Conservation (phyloP, 768 basidiomycete species). For the Lactarius trivialis region DNA sequence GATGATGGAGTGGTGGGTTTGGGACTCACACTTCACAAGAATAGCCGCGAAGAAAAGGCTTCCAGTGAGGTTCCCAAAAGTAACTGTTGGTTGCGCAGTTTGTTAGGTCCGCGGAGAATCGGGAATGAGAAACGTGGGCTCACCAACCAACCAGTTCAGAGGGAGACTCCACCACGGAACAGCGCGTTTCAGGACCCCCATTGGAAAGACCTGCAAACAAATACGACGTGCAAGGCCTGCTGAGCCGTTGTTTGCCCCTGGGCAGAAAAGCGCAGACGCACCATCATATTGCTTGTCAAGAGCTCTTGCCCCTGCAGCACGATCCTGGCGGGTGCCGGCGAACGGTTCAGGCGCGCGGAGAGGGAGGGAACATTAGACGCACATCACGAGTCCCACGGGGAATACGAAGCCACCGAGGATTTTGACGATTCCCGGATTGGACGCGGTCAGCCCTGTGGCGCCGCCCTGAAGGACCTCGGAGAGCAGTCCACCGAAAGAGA, state of each 20-base stretch:
- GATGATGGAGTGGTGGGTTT: neutral
- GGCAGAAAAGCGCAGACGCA: constrained; percentile 24
- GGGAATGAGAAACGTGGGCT: constrained; percentile 6
- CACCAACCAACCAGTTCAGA: constrained; percentile 65
- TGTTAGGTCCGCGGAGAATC: neutral
- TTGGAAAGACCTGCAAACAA: constrained; percentile 50
- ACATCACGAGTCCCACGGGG: constrained; percentile 76
- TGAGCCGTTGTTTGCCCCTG: neutral
- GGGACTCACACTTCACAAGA: constrained; percentile 52
- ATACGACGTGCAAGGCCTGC: neutral
- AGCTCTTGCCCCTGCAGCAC: constrained; percentile 64
- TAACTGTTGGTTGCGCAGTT: constrained; percentile 35
- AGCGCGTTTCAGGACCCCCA: constrained; percentile 54
- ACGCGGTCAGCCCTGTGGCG: constrained; percentile 40
- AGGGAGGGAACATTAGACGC: constrained; percentile 19
- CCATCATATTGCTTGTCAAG: constrained; percentile 74
- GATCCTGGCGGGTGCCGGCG: constrained; percentile 42
- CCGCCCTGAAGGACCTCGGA: constrained; percentile 57
- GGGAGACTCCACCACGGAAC: constrained; percentile 67
- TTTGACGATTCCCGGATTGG: constrained; percentile 64
- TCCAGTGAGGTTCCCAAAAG: constrained; percentile 62
- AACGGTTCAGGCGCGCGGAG: neutral
- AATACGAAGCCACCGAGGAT: constrained; percentile 62
- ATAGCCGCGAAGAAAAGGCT: constrained; percentile 65
- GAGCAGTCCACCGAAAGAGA: constrained; percentile 68